Evolutionary conservation across 1,284 basidiomycete genomes (phyloP), one percentile per base, ranked within the genome.

Genomic region (Melampsora abietis-canadensis): DNA sequence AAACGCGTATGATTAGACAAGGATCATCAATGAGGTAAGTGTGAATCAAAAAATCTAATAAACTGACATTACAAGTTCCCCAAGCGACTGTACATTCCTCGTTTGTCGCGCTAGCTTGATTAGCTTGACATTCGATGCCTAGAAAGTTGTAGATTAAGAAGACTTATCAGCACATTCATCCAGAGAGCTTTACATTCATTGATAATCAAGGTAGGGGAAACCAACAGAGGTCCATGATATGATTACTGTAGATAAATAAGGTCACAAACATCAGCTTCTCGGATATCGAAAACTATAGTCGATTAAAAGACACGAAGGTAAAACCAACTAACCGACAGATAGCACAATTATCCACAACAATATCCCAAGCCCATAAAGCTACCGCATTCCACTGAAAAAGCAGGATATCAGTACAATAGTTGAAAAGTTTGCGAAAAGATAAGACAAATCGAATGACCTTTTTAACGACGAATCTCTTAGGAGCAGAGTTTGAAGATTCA

Each of bases 51-150:
- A 44, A 44, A 44, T 44, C 40, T 0, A 14, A 44, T 37, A 44
- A 68, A 64, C 83, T 90, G 80, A 96, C 95, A 83, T 99, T 99
- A 83, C 95, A 99, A 76, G 95, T 94, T 76, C 95, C 95, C 95
- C 95, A 99, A 1, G 96, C 96, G 4, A 96, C 95, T 76, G 95
- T 98, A 81, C 96, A 98, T 80, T 98, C 95, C 81, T 98, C 95
- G 79, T 89, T 94, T 14, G 92, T 94, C 15, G 94, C 91, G 27
- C 92, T 95, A 10, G 94, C 92, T 83, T 98, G 96, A 83, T 98
- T 98, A 48, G 96, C 96, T 83, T 99, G 96, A 82, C 96, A 99
- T 82, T 99, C 96, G 82, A 99, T 99, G 85, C 95, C 94, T 97
- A 80, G 4, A 69, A 57, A 57, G 40, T 10, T 63, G 37, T 24